phyloP scores from a whole-genome alignment of 495 filamentous ascomycete genomes.

The Neurospora sp. region DNA sequence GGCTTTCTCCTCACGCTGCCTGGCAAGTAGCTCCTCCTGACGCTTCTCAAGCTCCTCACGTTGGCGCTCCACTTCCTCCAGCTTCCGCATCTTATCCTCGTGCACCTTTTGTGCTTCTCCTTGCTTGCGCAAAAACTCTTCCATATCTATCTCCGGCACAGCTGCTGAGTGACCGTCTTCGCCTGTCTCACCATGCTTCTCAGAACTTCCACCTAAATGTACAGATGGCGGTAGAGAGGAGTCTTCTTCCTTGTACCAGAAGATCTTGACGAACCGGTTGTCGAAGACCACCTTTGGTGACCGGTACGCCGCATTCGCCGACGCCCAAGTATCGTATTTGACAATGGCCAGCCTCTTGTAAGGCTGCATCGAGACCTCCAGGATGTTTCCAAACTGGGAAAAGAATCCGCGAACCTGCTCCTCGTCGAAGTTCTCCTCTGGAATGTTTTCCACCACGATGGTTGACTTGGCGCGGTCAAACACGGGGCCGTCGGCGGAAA shows the following conservation, averaged over 20 bases:
- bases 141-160: conserved; percentile 58
- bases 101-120: conserved; percentile 68
- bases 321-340: conserved; percentile 61
- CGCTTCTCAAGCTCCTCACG: conserved; percentile 65
- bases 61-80: conserved; percentile 62
- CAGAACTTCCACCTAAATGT: conserved; percentile 9
- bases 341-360: conserved; percentile 73
- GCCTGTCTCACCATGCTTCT: conserved; percentile 6
- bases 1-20: conserved; percentile 65
- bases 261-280: conserved; percentile 96
- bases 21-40: conserved; percentile 63
- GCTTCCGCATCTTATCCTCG: conserved; percentile 66
- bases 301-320: conserved; percentile 73
- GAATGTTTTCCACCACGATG: conserved; percentile 88
- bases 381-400: conserved; percentile 68
- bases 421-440: conserved; percentile 74
- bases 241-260: conserved; percentile 69
- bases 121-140: conserved; percentile 67
- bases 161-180: conserved; percentile 19
- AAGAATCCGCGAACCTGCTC: conserved; percentile 71
- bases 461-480: conserved; percentile 64
- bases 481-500: conserved; percentile 67
- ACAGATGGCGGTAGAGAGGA: conserved; percentile 10
- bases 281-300: conserved; percentile 94
- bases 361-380: conserved; percentile 61